Evolutionary conservation across 108 stramenopile species (phyloP).

Genomic region (Pseudonitzschia pungens): DNA sequence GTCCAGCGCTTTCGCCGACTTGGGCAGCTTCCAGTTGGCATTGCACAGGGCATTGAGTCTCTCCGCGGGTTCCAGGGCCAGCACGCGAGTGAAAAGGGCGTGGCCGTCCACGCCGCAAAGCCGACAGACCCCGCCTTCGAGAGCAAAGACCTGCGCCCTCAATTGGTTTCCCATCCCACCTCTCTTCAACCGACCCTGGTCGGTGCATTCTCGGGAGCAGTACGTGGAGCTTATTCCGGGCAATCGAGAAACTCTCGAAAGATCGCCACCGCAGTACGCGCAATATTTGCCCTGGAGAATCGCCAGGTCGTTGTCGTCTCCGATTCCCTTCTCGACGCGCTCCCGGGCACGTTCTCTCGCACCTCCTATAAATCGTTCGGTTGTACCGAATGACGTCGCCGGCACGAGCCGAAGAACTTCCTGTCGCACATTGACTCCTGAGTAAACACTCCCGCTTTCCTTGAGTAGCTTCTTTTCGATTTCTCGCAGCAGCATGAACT

Average conservation of each 20-base stretch:
- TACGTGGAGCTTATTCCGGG: slow-evolving; percentile 47
- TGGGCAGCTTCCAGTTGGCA: slow-evolving; percentile 65
- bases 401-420: slow-evolving; percentile 34
- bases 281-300: slow-evolving; percentile 50
- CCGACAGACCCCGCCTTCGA: slow-evolving; percentile 54
- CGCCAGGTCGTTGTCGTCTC: slow-evolving; percentile 37
- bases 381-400: slow-evolving; percentile 24
- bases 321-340: slow-evolving; percentile 41
- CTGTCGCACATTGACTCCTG: slow-evolving; percentile 33
- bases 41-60: slow-evolving; percentile 61
- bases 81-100: slow-evolving; percentile 54
- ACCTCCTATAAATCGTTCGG: slow-evolving; percentile 59
- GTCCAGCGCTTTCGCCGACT: slow-evolving; percentile 43
- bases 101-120: slow-evolving; percentile 38
- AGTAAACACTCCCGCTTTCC: slow-evolving; percentile 40
- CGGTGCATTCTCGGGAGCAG: slow-evolving; percentile 59
- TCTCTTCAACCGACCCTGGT: slow-evolving; percentile 61
- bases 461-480: slow-evolving; percentile 58
- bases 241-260: slow-evolving; percentile 21
- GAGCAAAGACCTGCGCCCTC: slow-evolving; percentile 53
- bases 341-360: slow-evolving; percentile 63
- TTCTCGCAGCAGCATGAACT: slow-evolving; percentile 51
- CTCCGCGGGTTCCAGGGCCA: slow-evolving; percentile 65
- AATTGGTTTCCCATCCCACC: slow-evolving; percentile 56
- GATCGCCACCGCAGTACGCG: slow-evolving; percentile 56